Percentiles rank a stretch among this genome's conserved stretches.
These are phyloP conservation scores for Cladosporium cucumerinum DNA, from an alignment of 2,329 filamentous ascomycete species.

Conservation along the genomic window DNA sequence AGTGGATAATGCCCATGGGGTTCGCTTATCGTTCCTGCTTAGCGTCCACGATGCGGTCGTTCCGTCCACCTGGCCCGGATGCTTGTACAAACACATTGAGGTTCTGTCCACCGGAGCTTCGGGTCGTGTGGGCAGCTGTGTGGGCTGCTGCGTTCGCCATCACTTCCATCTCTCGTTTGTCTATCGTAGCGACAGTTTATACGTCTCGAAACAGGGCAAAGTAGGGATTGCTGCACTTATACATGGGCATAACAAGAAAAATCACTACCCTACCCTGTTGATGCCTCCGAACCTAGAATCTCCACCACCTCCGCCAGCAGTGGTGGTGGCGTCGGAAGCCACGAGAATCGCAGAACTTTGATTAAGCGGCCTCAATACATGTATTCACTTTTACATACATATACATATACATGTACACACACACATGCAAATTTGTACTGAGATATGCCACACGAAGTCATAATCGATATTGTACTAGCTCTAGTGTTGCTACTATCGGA, in stretches of 20 bases:
- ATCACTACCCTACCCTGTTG: background rate
- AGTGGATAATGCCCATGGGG: background rate
- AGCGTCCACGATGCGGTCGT: background rate
- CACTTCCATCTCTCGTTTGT: background rate
- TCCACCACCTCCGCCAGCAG: background rate
- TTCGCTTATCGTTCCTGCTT: background rate
- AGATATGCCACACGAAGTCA: too few relatives aligned
- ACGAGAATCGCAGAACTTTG: background rate
- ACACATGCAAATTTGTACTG: background rate
- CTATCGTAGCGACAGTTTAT: background rate
- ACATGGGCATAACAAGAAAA: background rate
- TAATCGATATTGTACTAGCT: background rate
- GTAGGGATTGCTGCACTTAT: background rate
- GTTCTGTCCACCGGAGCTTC: background rate
- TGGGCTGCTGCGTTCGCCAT: background rate
- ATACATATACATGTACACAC: too few relatives aligned
- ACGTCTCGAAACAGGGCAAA: background rate
- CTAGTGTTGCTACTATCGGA: background rate
- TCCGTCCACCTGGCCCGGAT: background rate
- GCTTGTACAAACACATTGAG: background rate
- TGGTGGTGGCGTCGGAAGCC: background rate
- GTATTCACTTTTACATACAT: too few relatives aligned
- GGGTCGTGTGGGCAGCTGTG: slow-evolving; percentile 5
- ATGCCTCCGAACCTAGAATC: background rate
- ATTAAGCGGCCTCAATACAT: too few relatives aligned